These are phyloP conservation scores for Verruconis gallopava DNA, from an alignment of 2,329 filamentous ascomycete genomes.

Conservation along the genomic window DNA sequence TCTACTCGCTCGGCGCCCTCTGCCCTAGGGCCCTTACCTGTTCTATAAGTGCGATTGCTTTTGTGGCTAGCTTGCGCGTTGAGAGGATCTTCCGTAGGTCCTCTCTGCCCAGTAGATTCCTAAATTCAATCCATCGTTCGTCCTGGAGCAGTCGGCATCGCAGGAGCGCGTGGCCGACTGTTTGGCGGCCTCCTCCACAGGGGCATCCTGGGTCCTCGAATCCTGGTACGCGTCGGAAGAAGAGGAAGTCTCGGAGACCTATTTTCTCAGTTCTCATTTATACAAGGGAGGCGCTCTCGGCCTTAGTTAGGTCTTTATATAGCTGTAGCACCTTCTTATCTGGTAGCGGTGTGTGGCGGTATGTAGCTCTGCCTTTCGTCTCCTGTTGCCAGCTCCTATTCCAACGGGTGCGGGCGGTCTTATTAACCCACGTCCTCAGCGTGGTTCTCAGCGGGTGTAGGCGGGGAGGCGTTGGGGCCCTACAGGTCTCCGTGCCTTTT, in stretches of 20 bases:
- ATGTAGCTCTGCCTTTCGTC: conserved; percentile 15
- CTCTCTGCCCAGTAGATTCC: conserved; percentile 12
- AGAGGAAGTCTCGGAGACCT: conserved; percentile 18
- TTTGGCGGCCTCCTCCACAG: conserved; percentile 15
- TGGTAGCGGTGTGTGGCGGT: conserved; percentile 13
- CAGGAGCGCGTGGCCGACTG: conserved; percentile 20
- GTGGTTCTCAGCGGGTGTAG: conserved; percentile 11
- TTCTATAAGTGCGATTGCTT: conserved; percentile 10
- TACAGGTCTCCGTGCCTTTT: conserved; percentile 6
- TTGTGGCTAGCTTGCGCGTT: conserved; percentile 13
- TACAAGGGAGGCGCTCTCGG: conserved; percentile 18
- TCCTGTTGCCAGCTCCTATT: conserved; percentile 13
- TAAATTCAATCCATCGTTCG: conserved; percentile 13
- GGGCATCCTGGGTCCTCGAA: conserved; percentile 19
- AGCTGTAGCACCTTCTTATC: conserved; percentile 9
- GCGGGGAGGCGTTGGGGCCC: conserved; percentile 11
- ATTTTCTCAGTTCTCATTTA: conserved; percentile 20
- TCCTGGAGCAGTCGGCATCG: conserved; percentile 20
- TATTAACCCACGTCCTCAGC: conserved; percentile 12
- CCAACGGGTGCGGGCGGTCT: conserved; percentile 15
- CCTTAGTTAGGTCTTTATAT: conserved; percentile 12
- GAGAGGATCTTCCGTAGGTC: conserved; percentile 13
- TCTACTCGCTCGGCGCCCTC: background rate
- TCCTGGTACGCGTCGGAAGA: conserved; percentile 20
- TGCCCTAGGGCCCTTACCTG: background rate